Percentiles rank a stretch among this genome's conserved stretches.
Evolutionary conservation across 495 filamentous ascomycete species (phyloP).

Genomic region (Annulohypoxylon stygium): DNA sequence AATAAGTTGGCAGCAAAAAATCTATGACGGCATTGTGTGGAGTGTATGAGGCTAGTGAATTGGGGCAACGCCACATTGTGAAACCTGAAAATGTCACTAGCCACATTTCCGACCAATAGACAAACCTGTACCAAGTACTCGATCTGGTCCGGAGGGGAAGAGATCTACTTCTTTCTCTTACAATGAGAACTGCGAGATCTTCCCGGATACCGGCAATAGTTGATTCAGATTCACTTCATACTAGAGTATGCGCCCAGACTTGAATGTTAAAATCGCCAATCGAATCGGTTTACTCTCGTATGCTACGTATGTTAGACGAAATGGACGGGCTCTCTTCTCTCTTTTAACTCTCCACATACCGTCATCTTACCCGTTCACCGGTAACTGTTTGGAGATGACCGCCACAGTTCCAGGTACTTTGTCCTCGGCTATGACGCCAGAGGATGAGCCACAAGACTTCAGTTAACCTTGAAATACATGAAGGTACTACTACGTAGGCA

Average conservation of each 20-base stretch:
- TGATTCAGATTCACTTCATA: slow-evolving; percentile 27
- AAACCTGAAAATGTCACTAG: slow-evolving; percentile 15
- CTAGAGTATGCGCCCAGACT: neutral
- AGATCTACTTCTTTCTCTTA: slow-evolving; percentile 7
- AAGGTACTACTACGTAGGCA: neutral
- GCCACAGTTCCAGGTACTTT: slow-evolving; percentile 18
- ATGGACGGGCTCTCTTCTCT: neutral
- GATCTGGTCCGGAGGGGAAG: neutral
- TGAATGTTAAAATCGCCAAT: too few relatives aligned
- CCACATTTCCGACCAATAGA: slow-evolving; percentile 44
- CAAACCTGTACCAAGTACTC: neutral
- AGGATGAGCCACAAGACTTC: slow-evolving; percentile 12
- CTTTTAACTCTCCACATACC: slow-evolving; percentile 26
- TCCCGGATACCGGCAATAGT: slow-evolving; percentile 30
- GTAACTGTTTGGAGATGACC: slow-evolving; percentile 20
- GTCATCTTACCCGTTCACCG: slow-evolving; percentile 31
- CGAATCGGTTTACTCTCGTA: too few relatives aligned
- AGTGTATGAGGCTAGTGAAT: neutral
- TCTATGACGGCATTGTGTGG: slow-evolving; percentile 48
- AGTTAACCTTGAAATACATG: slow-evolving; percentile 4
- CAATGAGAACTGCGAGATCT: slow-evolving; percentile 25
- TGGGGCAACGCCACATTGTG: neutral
- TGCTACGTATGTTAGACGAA: slow-evolving; percentile 14
- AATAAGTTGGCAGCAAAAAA: slow-evolving; percentile 36
- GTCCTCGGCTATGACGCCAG: slow-evolving; percentile 36